These are phyloP conservation scores for Eucommia ulmoides DNA, from an alignment of 257 asterid genomes.

Conservation along the genomic window DNA sequence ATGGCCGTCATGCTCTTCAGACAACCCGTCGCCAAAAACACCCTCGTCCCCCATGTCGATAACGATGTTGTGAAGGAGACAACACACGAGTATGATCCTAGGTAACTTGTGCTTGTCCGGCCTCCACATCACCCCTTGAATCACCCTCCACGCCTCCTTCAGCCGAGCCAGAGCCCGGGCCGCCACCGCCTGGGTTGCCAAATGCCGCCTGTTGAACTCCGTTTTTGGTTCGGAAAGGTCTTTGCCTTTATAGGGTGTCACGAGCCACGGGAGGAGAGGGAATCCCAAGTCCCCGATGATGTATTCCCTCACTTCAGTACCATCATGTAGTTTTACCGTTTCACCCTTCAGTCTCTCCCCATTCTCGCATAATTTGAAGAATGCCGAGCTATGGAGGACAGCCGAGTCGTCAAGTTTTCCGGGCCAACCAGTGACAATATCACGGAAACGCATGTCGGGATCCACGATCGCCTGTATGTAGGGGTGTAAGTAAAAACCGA, in stretches of 20 bases:
- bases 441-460: conserved; percentile 57
- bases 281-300: conserved; percentile 57
- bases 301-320: conserved; percentile 40
- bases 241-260: conserved; percentile 57
- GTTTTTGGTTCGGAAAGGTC: conserved; percentile 26
- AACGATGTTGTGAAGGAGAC: conserved; percentile 78
- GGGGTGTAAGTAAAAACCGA: too few relatives aligned
- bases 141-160: conserved; percentile 75
- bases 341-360: conserved; percentile 47
- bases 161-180: conserved; percentile 48
- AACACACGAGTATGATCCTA: conserved; percentile 67
- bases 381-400: conserved; percentile 43
- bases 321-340: conserved; percentile 17
- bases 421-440: conserved; percentile 67
- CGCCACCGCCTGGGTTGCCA: conserved; percentile 38
- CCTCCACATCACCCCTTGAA: conserved; percentile 71
- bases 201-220: conserved; percentile 41
- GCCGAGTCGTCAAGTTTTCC: conserved; percentile 54
- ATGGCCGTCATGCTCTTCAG: conserved; percentile 36
- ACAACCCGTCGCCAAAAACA: conserved; percentile 18
- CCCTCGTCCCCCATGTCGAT: conserved; percentile 69
- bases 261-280: conserved; percentile 69
- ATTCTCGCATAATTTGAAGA: conserved; percentile 39
- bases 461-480: conserved; percentile 65
- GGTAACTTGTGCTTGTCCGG: conserved; percentile 89